Evolutionary conservation across 1,284 basidiomycete genomes (phyloP).

Genomic region (Stygiomarasmius scandens): DNA sequence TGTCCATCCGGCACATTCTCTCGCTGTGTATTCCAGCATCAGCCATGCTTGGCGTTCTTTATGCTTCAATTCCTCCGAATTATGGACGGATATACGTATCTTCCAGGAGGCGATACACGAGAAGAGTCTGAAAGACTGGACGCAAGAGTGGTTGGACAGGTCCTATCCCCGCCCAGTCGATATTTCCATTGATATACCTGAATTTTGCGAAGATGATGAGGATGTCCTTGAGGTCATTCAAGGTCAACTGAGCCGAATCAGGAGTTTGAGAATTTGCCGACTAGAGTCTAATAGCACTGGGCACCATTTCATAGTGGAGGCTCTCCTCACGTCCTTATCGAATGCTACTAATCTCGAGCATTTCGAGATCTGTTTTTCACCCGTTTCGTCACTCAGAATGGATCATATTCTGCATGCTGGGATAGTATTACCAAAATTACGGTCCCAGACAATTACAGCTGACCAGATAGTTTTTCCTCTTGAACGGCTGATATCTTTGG

Average conservation of each 20-base stretch:
- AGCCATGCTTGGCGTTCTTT: not conserved
- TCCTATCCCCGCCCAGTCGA: not conserved
- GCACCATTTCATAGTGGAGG: not conserved
- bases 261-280: not conserved
- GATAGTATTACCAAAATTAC: not conserved
- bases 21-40: not conserved
- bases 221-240: not conserved
- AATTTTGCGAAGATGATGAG: not conserved
- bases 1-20: not conserved
- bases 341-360: not conserved
- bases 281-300: no score
- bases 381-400: not conserved
- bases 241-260: not conserved
- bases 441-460: not conserved
- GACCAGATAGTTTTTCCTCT: slow-evolving; percentile 1
- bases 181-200: not conserved
- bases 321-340: not conserved
- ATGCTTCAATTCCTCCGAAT: not conserved
- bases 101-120: not conserved
- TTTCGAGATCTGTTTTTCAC: not conserved
- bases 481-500: not conserved
- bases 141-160: not conserved
- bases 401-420: not conserved
- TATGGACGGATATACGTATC: not conserved
- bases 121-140: not conserved